These are phyloP conservation scores for Chaetothyriales sp. DNA, from an alignment of 2,329 filamentous ascomycete genomes.

Conservation along the genomic window DNA sequence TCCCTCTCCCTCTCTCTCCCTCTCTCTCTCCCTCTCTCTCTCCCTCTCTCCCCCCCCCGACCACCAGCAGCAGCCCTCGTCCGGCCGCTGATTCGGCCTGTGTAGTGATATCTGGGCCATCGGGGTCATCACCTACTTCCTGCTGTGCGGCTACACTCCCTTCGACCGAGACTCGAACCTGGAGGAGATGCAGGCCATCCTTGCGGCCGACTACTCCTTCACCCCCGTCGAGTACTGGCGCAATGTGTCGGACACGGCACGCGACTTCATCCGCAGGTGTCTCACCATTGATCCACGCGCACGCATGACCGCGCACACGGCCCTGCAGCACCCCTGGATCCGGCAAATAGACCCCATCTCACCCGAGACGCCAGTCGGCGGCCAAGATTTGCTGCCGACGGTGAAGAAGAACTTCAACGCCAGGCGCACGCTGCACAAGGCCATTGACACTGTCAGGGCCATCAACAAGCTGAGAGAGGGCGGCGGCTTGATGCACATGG, in stretches of 20 bases:
- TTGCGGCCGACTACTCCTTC: constrained; percentile 92
- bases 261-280: constrained; percentile 85
- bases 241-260: constrained; percentile 69
- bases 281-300: constrained; percentile 76
- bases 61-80: not conserved
- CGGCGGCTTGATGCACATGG: constrained; percentile 46
- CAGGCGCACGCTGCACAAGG: constrained; percentile 49
- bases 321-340: constrained; percentile 52
- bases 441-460: constrained; percentile 54
- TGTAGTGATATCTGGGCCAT: constrained; percentile 84
- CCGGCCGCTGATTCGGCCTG: constrained; percentile 1
- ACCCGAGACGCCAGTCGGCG: constrained; percentile 22
- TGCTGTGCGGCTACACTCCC: constrained; percentile 93
- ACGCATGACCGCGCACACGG: constrained; percentile 82
- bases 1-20: no score
- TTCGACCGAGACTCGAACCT: constrained; percentile 96
- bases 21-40: no score
- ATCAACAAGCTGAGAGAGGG: constrained; percentile 55
- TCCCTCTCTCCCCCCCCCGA: no score
- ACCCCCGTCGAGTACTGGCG: constrained; percentile 94
- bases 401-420: constrained; percentile 62
- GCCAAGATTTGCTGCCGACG: constrained; percentile 46
- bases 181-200: constrained; percentile 98
- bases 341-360: constrained; percentile 37
- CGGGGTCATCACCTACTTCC: constrained; percentile 96